Percentiles rank a stretch among this genome's conserved stretches.
These are phyloP conservation scores for Pleurotus pulmonarius DNA, from an alignment of 768 basidiomycete genomes.

Conservation along the genomic window DNA sequence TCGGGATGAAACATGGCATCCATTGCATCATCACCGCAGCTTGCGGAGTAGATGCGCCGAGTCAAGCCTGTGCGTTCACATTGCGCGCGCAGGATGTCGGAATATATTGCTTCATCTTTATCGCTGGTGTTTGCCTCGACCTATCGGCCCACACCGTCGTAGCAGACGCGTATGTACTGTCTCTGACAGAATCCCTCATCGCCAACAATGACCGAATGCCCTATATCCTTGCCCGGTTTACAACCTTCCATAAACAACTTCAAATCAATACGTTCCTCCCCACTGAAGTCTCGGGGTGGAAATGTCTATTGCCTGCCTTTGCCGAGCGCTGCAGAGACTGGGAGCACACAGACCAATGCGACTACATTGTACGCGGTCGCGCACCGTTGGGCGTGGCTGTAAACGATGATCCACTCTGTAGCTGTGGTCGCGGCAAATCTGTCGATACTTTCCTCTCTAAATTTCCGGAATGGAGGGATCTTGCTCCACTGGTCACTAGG, in stretches of 20 bases:
- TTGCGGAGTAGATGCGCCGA: not conserved
- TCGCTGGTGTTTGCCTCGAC: conserved; percentile 44
- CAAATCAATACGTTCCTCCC: conserved; percentile 10
- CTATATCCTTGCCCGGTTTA: not conserved
- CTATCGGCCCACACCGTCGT: conserved; percentile 45
- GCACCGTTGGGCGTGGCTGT: conserved; percentile 25
- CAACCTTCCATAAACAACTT: not conserved
- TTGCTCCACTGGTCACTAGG: conserved; percentile 43
- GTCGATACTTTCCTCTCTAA: conserved; percentile 28
- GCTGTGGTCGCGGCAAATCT: conserved; percentile 49
- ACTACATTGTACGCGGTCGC: conserved; percentile 27
- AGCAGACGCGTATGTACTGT: conserved; percentile 43
- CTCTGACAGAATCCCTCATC: conserved; percentile 22
- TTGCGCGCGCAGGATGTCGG: conserved; percentile 10
- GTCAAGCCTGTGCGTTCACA: conserved; percentile 15
- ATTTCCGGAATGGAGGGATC: conserved; percentile 27
- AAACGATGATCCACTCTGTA: conserved; percentile 41
- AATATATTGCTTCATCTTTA: conserved; percentile 38
- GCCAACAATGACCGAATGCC: not conserved
- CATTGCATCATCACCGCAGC: conserved; percentile 4
- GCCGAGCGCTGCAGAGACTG: conserved; percentile 53
- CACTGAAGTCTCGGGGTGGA: conserved; percentile 43
- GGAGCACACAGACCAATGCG: conserved; percentile 43
- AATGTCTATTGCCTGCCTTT: conserved; percentile 43
- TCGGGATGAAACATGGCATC: conserved; percentile 11